Conservation (phyloP, 345 rosid genomes). For the Citrus maxima region DNA sequence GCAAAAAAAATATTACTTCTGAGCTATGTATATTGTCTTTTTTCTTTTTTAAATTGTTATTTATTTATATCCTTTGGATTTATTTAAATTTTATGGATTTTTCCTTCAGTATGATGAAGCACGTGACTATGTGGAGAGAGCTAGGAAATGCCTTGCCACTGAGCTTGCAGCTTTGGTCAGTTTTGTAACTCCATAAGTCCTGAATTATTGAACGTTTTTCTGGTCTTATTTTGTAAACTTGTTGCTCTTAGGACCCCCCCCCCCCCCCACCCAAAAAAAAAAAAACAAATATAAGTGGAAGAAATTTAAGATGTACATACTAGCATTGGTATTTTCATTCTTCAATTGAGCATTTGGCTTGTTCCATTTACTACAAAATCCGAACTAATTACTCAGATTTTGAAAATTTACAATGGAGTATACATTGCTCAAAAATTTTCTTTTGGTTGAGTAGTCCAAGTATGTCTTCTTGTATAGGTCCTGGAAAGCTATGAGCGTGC, state of each 20-base stretch:
- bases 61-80: conserved; percentile 1
- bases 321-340: neutral
- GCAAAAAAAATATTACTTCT: neutral
- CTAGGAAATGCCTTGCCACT: conserved; percentile 94
- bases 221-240: neutral
- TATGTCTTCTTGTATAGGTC: conserved; percentile 49
- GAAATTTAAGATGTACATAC: neutral
- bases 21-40: neutral
- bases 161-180: conserved; percentile 99
- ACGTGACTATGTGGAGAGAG: conserved; percentile 89
- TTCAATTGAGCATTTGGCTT: neutral
- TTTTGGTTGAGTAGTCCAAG: neutral
- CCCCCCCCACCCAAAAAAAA: too few relatives aligned
- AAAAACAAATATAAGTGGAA: neutral
- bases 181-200: conserved; percentile 15
- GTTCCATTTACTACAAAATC: neutral
- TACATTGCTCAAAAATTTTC: neutral
- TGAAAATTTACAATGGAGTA: neutral
- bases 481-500: conserved; percentile 99
- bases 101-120: conserved; percentile 82
- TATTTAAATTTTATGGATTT: conserved; percentile 1
- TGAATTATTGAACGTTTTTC: neutral
- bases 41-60: neutral
- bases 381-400: neutral
- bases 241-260: neutral